phyloP scores from a whole-genome alignment of 768 basidiomycete genomes.

The Strobilomyces dryophilus region DNA sequence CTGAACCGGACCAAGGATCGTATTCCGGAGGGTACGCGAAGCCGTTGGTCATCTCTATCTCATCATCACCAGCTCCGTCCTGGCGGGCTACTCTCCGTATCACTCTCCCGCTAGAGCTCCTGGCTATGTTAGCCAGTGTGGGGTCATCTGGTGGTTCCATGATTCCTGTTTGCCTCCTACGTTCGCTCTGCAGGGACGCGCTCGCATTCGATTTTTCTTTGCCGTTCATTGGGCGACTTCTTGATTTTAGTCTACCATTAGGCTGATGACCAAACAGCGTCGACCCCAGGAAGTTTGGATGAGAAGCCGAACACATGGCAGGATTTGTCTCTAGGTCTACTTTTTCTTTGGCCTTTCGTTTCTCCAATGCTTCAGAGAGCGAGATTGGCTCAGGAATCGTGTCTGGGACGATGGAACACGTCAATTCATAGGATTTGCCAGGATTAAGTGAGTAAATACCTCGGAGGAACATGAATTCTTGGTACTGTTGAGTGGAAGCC shows the following conservation, averaged over 20 bases:
- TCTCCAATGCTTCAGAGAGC: constrained; percentile 54
- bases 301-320: constrained; percentile 38
- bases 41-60: constrained; percentile 22
- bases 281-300: constrained; percentile 25
- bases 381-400: constrained; percentile 62
- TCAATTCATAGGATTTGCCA: not conserved
- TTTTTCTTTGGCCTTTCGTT: constrained; percentile 49
- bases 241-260: constrained; percentile 38
- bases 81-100: constrained; percentile 27
- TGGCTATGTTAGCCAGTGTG: constrained; percentile 16
- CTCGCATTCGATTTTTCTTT: constrained; percentile 31
- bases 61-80: constrained; percentile 25
- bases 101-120: constrained; percentile 29
- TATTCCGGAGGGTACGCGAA: constrained; percentile 14
- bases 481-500: constrained; percentile 53
- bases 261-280: constrained; percentile 14
- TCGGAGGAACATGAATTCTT: constrained; percentile 70
- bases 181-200: constrained; percentile 23
- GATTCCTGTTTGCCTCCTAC: constrained; percentile 15
- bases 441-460: constrained; percentile 36
- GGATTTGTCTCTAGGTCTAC: constrained; percentile 59
- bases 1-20: constrained; percentile 24
- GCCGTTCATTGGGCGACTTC: constrained; percentile 35
- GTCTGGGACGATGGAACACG: constrained; percentile 37
- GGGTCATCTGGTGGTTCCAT: constrained; percentile 21